Conservation (phyloP, 768 basidiomycete genomes). For the Hygrocybe coccinea region DNA sequence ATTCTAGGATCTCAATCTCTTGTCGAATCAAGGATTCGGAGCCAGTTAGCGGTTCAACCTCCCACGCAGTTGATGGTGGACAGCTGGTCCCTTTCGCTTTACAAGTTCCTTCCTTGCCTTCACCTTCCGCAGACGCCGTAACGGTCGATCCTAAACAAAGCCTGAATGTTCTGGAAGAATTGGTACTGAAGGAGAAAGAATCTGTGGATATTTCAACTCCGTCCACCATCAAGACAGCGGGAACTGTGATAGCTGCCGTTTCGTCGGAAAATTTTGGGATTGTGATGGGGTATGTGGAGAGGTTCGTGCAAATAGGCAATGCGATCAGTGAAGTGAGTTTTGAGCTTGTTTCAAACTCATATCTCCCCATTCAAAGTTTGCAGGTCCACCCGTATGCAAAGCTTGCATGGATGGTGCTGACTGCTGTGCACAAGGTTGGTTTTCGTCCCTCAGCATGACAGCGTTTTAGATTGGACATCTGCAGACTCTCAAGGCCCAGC, state of each 20-base stretch:
- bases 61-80: background rate
- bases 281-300: background rate
- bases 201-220: background rate
- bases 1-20: background rate
- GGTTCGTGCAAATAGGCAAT: background rate
- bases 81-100: background rate
- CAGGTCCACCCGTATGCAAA: slow-evolving; percentile 4
- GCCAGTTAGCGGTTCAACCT: background rate
- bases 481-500: background rate
- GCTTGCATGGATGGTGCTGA: background rate
- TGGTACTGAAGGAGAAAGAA: background rate
- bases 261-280: background rate
- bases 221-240: background rate
- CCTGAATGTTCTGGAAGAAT: background rate
- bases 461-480: background rate
- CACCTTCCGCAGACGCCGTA: background rate
- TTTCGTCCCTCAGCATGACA: background rate
- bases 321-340: background rate
- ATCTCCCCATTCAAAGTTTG: background rate
- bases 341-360: background rate
- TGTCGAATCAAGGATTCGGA: background rate
- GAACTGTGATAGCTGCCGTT: background rate
- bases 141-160: background rate
- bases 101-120: background rate
- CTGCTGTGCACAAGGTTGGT: background rate